phyloP scores from a whole-genome alignment of 441 rosid genomes.

The Eutrema salsugineum region DNA sequence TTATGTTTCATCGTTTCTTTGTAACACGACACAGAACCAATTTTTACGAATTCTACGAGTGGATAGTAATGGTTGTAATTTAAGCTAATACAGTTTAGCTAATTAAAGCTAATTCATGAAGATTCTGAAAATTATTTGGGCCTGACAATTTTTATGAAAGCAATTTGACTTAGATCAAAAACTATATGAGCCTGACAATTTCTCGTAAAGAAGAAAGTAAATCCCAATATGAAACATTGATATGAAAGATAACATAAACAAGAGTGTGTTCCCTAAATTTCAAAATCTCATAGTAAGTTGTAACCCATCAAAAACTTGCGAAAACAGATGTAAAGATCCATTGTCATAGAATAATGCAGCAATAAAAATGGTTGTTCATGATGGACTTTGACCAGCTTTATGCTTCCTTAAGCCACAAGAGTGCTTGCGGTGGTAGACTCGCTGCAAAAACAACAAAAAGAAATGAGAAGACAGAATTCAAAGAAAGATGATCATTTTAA shows the following conservation, averaged over 20 bases:
- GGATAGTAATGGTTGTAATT: too few species aligned
- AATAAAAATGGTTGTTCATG: background rate
- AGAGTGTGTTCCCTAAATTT: background rate
- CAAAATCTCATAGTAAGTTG: conserved; percentile 2
- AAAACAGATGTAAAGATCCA: conserved; percentile 14
- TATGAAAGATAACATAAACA: background rate
- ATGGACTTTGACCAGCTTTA: background rate
- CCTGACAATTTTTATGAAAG: too few species aligned
- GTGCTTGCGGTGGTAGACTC: conserved; percentile 45
- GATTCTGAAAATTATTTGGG: too few species aligned
- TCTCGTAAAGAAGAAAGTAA: too few species aligned
- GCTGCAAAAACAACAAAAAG: conserved; percentile 1
- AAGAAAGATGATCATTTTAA: too few species aligned
- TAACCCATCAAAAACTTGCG: conserved; percentile 4
- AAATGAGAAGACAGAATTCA: background rate
- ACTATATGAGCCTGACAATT: too few species aligned
- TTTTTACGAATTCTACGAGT: too few species aligned
- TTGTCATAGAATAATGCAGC: background rate
- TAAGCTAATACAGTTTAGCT: too few species aligned
- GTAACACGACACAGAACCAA: too few species aligned
- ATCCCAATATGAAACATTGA: too few species aligned
- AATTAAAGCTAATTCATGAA: too few species aligned
- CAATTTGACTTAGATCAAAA: too few species aligned
- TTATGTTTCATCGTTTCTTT: background rate
- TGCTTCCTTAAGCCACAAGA: conserved; percentile 33